Base-by-base conservation (phyloP, 2,329 filamentous ascomycete species). In the Cytospora paraplurivora region DNA sequence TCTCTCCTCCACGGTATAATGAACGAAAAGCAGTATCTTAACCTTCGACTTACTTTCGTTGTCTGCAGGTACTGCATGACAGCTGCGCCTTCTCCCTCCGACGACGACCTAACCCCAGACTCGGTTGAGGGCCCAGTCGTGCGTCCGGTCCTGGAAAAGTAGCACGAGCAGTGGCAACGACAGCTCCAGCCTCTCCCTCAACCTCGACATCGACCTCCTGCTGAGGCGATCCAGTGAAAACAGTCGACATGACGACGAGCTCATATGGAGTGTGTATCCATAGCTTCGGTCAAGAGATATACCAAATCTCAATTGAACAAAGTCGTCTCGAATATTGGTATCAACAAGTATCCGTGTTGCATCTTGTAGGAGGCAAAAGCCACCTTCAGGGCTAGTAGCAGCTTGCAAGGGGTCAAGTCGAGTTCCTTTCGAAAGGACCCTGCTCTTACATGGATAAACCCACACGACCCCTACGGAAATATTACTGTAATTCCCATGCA, bases 11-110 rank as follows among this genome's bases (percentile, higher is more conserved):
- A 27, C 27, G 27, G 27, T 3, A 3, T 27, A 27, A 27, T 27
- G 27, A 27, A 27, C 2, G 27, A 27, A 27, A 27, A 27, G 27
- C 27, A 27, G 27, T 4, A 27, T 2, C 27, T 4, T 27, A 27
- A 27, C 27, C 27, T 27, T 15, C 3, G 11, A 62, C 71, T 66
- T 67, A 74, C 73, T 75, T 75, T 55, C 72, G 67, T 41, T 68
- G 64, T 12, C 71, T 67, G 56, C 72, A 75, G 47, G 68, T 56
- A 56, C 70, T 70, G 60, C 73, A 75, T n/a, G 71, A 73, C 1
- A 75, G 64, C 61, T 72, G 71, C 7, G 70, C 69, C 58, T 74
- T 75, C 32, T 74, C 72, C 17, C 27, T 27, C 27, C 41, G 41
- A 44, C 17, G 41, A 44, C 41, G 41, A 44, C 15, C 41, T 44